Base-by-base conservation (phyloP, 1,139 yeast genomes). In the Wickerhamomyces sp. region DNA sequence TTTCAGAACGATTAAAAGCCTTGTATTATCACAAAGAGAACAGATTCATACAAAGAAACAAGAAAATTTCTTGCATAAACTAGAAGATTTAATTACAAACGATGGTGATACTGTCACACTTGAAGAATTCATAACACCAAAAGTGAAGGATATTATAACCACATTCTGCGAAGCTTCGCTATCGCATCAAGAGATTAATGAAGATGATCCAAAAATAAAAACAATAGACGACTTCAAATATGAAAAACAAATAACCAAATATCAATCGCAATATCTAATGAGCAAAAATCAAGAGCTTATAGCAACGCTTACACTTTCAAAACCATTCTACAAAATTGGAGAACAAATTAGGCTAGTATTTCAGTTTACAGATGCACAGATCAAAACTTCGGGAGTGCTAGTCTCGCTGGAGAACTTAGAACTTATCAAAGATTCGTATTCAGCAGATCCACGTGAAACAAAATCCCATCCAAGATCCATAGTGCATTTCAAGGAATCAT, bases 321-420 rank as follows among this genome's bases (percentile, higher is more conserved):
- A 72, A 45, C 68, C 74, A 1, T 68, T 68, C 43, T 76, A 67
- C 48, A 72, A 70, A 39, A 48, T 70, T 10, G 76, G 80, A 1
- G 81, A 76, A 28, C 74, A 72, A 41, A 60, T 76, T 9, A 65
- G 65, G 41, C 60, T 73, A 33, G 54, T 60, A 0, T 51, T 74
- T 9, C 56, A 56, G 25, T 51, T 65, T 22, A 41, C 45, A 20
- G 15, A 42, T 10, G 27, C 29, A 16, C 33, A 35, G 4, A 6
- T 47, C 24, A 26, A 44, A 10, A 31, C 35, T 27, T 59, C 63
- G 17, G 68, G 66, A 1, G 47, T 63, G 1, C 47, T 62, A 3
- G 51, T 58, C 3, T 44, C 60, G 0, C 42, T 65, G 18, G 64
- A 64, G 36, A 43, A 57, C 5, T 41, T 59, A 13, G 70, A 64